Base-by-base conservation (phyloP, 768 basidiomycete species). In the Lenzites betulinus region DNA sequence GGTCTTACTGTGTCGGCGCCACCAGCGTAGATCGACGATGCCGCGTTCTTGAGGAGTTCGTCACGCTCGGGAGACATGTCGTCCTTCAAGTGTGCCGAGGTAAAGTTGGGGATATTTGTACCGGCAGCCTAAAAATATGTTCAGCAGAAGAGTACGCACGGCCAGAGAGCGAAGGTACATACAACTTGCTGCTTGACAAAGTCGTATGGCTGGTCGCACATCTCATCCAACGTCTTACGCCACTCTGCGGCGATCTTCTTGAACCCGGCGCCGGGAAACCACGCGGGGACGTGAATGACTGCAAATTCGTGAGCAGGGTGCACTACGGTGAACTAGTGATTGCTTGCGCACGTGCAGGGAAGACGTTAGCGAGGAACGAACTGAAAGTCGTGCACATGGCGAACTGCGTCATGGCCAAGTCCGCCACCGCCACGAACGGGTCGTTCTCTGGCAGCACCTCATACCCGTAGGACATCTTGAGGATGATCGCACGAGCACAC, bases 1-100 rank as follows among this genome's bases (percentile, higher is more conserved):
- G 25, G 33, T 62, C 73, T n/a, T 54, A 78, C 79, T 47, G 79
- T 79, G 58, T 77, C 75, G 13, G 72, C 73, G 25, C 74, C 79
- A 64, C 67, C 65, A 23, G 64, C 56, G 23, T 68, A 66, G 38
- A 71, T 36, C 8, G 72, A 69, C 15, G 65, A 59, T 20, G 72
- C 77, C 39, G 86, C 83, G 84, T 87, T 88, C 69, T 87, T 89
- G 59, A 90, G 75, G 62, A 84, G 80, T 51, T 79, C 73, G 59
- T 88, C 86, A 59, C 87, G 85, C 59, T 87, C 83, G 3, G 73
- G 70, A 49, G 73, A 80, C 28, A 84, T 66, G 11, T 75, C 71
- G 23, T 73, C 77, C 64, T 88, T 79, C 26, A 89, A 77, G 57
- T 86, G 69, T 25, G 78, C 76, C 23, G 86, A 86, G 1, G 83